A percentile compares a stretch with the other conserved stretches of the same genome.
These are phyloP conservation scores for Candida glucosophila DNA, from an alignment of 1,139 yeast species.

Conservation along the genomic window DNA sequence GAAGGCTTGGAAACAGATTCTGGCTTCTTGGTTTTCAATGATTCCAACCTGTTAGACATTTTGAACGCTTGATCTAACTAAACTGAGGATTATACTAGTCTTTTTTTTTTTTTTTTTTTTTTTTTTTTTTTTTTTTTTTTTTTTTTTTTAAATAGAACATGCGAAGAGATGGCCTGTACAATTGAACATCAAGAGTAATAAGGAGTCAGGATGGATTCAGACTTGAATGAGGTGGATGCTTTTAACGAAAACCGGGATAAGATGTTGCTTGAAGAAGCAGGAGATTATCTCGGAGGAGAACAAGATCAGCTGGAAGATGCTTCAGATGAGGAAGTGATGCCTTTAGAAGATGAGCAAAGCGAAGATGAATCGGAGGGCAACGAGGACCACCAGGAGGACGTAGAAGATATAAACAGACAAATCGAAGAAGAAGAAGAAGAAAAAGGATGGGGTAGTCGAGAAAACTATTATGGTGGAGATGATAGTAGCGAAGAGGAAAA, in stretches of 20 bases:
- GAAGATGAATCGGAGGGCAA: slow-evolving; percentile 19
- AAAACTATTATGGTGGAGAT: slow-evolving; percentile 79
- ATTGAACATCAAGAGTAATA: background rate
- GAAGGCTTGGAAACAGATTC: slow-evolving; percentile 33
- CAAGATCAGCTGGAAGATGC: slow-evolving; percentile 27
- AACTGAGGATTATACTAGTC: background rate
- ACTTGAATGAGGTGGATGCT: slow-evolving; percentile 61
- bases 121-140: too few species aligned
- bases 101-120: too few species aligned
- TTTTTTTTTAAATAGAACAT: too few species aligned
- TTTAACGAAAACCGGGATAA: slow-evolving; percentile 62
- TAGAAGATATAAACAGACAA: slow-evolving; percentile 31
- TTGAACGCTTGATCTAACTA: background rate
- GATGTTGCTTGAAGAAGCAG: slow-evolving; percentile 52
- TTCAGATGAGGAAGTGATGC: slow-evolving; percentile 24
- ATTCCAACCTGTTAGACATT: slow-evolving; percentile 40
- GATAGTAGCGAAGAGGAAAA: slow-evolving; percentile 68
- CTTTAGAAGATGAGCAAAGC: slow-evolving; percentile 14
- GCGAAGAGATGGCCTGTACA: background rate
- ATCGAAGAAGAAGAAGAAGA: slow-evolving; percentile 43
- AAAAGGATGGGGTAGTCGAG: slow-evolving; percentile 74
- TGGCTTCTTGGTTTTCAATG: slow-evolving; percentile 29
- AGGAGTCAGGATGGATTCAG: slow-evolving; percentile 10
- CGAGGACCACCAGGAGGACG: slow-evolving; percentile 24
- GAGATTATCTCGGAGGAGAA: slow-evolving; percentile 22